Percentiles rank a stretch among this genome's conserved stretches.
These are phyloP conservation scores for Myrmaecium sp. DNA, from an alignment of 2,329 filamentous ascomycete genomes.

Conservation along the genomic window DNA sequence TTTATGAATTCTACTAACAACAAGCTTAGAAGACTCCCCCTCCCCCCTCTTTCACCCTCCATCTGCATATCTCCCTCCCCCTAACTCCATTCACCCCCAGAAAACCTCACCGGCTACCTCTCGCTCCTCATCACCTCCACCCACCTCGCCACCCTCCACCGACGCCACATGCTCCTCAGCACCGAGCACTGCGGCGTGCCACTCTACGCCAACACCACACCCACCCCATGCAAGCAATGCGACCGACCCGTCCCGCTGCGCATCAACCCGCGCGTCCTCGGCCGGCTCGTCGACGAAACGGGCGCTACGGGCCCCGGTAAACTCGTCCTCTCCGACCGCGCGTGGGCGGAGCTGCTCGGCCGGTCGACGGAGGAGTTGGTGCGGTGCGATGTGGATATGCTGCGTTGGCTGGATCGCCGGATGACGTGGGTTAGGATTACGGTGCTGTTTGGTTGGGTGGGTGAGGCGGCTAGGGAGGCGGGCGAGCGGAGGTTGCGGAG, in stretches of 20 bases:
- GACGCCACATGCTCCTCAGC: slow-evolving; percentile 28
- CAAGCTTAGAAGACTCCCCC: neutral
- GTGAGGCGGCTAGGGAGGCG: slow-evolving; percentile 1
- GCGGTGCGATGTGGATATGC: slow-evolving; percentile 16
- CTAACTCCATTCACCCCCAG: no score
- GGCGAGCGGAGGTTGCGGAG: slow-evolving; percentile 3
- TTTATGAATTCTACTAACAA: neutral
- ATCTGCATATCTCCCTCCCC: neutral
- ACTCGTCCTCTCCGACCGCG: slow-evolving; percentile 34
- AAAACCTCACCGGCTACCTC: slow-evolving; percentile 26
- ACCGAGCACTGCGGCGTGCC: slow-evolving; percentile 36
- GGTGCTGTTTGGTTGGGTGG: slow-evolving; percentile 37
- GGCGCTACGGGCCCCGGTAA: slow-evolving; percentile 34
- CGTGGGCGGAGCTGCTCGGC: slow-evolving; percentile 36
- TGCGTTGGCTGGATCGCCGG: slow-evolving; percentile 35
- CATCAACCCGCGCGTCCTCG: slow-evolving; percentile 27
- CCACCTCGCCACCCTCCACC: slow-evolving; percentile 22
- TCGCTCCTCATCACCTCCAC: slow-evolving; percentile 27
- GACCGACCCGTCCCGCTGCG: slow-evolving; percentile 17
- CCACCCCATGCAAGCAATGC: slow-evolving; percentile 24
- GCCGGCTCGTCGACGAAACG: slow-evolving; percentile 36
- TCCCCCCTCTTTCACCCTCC: neutral
- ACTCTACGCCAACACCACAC: slow-evolving; percentile 33
- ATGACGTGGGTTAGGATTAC: slow-evolving; percentile 36
- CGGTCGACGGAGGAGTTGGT: slow-evolving; percentile 28